Evolutionary conservation across 345 rosid species (phyloP).

Genomic region (Ceriops decandra): DNA sequence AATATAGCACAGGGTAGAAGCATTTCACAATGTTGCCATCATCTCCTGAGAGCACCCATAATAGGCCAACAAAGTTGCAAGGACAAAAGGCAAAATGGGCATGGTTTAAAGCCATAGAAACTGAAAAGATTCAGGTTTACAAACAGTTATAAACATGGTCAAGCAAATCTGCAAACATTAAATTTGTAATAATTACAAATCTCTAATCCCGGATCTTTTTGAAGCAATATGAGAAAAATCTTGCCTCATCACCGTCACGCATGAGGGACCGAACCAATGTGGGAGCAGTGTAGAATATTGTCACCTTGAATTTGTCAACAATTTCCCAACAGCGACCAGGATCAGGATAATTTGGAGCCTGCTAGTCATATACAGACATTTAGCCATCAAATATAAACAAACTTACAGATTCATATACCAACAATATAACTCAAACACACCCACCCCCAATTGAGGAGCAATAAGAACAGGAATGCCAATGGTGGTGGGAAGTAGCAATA

Average conservation of each 20-base stretch:
- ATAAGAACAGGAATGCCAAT: too few relatives aligned
- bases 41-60: not conserved
- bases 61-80: not conserved
- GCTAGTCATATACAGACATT: conserved; percentile 18
- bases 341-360: conserved; percentile 95
- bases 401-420: too few relatives aligned
- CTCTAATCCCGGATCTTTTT: conserved; percentile 16
- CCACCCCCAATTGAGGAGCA: too few relatives aligned
- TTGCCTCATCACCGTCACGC: conserved; percentile 84
- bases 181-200: not conserved
- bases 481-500: too few relatives aligned
- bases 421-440: too few relatives aligned
- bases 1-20: conserved; percentile 3
- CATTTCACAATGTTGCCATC: not conserved
- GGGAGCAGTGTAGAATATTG: conserved; percentile 94
- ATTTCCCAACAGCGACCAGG: conserved; percentile 96
- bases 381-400: too few relatives aligned
- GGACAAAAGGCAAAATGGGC: conserved; percentile 2
- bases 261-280: conserved; percentile 96
- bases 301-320: conserved; percentile 89
- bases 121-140: not conserved
- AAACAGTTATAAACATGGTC: not conserved
- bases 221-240: conserved; percentile 20
- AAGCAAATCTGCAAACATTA: not conserved
- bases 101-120: not conserved